Percentiles rank a stretch among this genome's conserved stretches.
These are phyloP conservation scores for Epichloe uncinata DNA, from an alignment of 2,329 filamentous ascomycete genomes.

Conservation along the genomic window DNA sequence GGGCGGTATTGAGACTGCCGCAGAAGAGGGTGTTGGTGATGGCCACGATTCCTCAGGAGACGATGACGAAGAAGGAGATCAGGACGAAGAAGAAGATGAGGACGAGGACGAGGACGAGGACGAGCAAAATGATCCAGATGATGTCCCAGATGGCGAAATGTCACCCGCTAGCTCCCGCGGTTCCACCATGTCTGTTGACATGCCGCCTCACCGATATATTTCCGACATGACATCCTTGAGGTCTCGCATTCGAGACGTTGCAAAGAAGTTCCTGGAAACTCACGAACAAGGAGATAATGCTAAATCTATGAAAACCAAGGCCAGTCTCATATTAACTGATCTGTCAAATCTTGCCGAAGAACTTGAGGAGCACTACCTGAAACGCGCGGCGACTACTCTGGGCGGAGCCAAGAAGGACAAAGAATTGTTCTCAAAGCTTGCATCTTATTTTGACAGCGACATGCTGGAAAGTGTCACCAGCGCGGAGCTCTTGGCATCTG, in stretches of 20 bases:
- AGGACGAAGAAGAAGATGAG: slow-evolving; percentile 31
- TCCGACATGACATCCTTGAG: slow-evolving; percentile 41
- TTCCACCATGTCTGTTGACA: slow-evolving; percentile 51
- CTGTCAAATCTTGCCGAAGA: slow-evolving; percentile 59
- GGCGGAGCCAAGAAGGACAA: slow-evolving; percentile 33
- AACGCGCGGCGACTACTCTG: slow-evolving; percentile 32
- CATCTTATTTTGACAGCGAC: slow-evolving; percentile 77
- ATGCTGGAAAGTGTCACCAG: slow-evolving; percentile 89
- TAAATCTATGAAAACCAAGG: slow-evolving; percentile 64
- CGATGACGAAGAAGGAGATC: slow-evolving; percentile 36
- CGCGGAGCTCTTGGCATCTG: slow-evolving; percentile 82
- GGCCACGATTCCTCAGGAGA: slow-evolving; percentile 26
- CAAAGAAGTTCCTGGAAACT: slow-evolving; percentile 69
- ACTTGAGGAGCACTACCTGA: slow-evolving; percentile 58
- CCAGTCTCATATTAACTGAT: slow-evolving; percentile 58
- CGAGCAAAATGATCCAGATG: slow-evolving; percentile 38
- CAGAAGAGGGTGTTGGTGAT: slow-evolving; percentile 25
- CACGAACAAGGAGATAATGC: slow-evolving; percentile 67
- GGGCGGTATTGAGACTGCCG: slow-evolving; percentile 13
- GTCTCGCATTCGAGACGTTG: slow-evolving; percentile 58
- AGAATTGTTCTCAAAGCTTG: slow-evolving; percentile 60
- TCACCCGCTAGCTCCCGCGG: slow-evolving; percentile 54
- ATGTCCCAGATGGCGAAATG: slow-evolving; percentile 38
- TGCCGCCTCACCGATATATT: slow-evolving; percentile 33
- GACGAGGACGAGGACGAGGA: slow-evolving; percentile 38